Conservation (phyloP, 2,329 filamentous ascomycete species). For the Calonectria crousiana region DNA sequence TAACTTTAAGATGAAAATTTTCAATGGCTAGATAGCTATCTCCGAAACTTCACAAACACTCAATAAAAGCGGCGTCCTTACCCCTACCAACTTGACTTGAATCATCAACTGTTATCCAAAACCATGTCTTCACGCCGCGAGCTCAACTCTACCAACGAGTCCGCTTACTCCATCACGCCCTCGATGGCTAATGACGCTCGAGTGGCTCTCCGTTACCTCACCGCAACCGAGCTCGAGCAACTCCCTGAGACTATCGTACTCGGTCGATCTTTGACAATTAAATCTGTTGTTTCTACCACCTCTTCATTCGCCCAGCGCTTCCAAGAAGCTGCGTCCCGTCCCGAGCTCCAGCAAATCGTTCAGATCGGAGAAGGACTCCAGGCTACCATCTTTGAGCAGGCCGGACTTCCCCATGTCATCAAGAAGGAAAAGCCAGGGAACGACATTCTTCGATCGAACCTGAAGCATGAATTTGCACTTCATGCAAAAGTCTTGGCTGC, state of each 20-base stretch:
- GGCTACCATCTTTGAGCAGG: slow-evolving; percentile 32
- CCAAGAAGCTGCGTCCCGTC: not conserved
- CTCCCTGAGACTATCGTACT: not conserved
- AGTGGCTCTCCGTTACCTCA: not conserved
- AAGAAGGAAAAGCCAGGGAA: slow-evolving; percentile 36
- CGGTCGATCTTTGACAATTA: not conserved
- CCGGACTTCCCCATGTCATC: slow-evolving; percentile 14
- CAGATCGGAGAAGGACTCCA: slow-evolving; percentile 42
- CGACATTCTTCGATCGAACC: slow-evolving; percentile 15
- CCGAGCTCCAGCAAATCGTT: not conserved
- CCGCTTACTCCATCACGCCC: not conserved
- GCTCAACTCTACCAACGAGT: not conserved
- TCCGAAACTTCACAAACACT: too few species aligned
- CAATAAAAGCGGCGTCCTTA: too few species aligned
- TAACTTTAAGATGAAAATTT: too few species aligned
- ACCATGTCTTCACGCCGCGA: not conserved
- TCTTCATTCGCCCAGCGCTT: not conserved
- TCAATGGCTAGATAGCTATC: too few species aligned
- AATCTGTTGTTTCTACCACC: not conserved
- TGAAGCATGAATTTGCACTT: slow-evolving; percentile 19
- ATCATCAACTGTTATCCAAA: too few species aligned
- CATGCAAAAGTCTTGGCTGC: slow-evolving; percentile 13
- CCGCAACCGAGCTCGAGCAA: not conserved
- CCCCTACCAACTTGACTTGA: too few species aligned
- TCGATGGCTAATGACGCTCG: not conserved